A percentile compares a stretch with the other conserved stretches of the same genome.
These are phyloP conservation scores for Benincasa hispida DNA, from an alignment of 306 rosid genomes.

Conservation along the genomic window DNA sequence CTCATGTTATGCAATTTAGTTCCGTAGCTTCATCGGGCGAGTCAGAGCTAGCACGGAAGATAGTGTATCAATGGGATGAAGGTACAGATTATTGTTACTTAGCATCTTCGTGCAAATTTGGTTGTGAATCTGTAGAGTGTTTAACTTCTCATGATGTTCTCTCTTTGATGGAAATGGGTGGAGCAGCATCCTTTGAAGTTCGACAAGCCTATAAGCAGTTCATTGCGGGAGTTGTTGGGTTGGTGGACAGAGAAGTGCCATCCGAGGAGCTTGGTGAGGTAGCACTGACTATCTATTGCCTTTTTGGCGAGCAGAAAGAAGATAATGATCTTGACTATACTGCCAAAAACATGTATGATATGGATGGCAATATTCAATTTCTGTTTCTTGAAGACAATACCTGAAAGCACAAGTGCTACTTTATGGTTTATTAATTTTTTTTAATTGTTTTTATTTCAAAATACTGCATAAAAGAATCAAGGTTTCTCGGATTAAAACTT, in stretches of 20 bases:
- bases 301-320: constrained; percentile 21
- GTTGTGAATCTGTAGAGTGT: neutral
- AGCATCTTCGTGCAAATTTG: neutral
- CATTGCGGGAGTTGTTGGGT: constrained; percentile 61
- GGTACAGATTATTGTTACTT: constrained; percentile 17
- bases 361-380: neutral
- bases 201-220: constrained; percentile 54
- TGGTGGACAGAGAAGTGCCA: constrained; percentile 73
- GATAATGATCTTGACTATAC: constrained; percentile 14
- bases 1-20: constrained; percentile 8
- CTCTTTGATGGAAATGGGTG: neutral
- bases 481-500: neutral
- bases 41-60: constrained; percentile 39
- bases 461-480: neutral
- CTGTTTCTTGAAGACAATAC: neutral
- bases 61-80: constrained; percentile 39
- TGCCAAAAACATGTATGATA: constrained; percentile 16
- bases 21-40: constrained; percentile 25
- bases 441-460: neutral
- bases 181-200: constrained; percentile 32
- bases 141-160: neutral
- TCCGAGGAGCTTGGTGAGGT: constrained; percentile 79
- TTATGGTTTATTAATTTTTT: neutral
- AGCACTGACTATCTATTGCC: constrained; percentile 28
- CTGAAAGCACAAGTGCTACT: neutral